Percentiles rank a stretch among this genome's conserved stretches.
These are phyloP conservation scores for Puccinia polysora DNA, from an alignment of 1,284 basidiomycete species.

Conservation along the genomic window DNA sequence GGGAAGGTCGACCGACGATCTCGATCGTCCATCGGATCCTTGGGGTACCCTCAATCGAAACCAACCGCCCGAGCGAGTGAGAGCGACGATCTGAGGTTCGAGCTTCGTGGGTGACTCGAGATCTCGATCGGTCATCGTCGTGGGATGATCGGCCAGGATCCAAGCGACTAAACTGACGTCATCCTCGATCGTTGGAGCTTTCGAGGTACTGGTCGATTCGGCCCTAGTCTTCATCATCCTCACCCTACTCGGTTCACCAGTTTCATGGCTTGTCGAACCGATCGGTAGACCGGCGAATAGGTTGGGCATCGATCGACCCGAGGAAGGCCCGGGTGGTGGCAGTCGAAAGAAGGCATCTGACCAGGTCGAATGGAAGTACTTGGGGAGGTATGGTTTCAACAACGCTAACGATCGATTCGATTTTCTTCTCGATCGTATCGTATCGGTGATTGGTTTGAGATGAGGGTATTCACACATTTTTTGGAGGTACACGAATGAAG, in stretches of 20 bases:
- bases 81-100: slow-evolving; percentile 38
- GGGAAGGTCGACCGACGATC: background rate
- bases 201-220: background rate
- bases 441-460: background rate
- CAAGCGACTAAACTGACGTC: slow-evolving; percentile 48
- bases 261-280: slow-evolving; percentile 12
- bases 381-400: slow-evolving; percentile 62
- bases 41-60: slow-evolving; percentile 22
- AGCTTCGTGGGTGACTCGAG: background rate
- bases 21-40: background rate
- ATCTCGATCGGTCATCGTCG: background rate
- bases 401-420: slow-evolving; percentile 46
- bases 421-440: slow-evolving; percentile 24
- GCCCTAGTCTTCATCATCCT: background rate
- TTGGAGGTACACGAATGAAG: background rate
- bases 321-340: slow-evolving; percentile 58
- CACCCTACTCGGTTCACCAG: background rate
- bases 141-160: slow-evolving; percentile 38
- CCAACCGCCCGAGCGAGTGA: slow-evolving; percentile 42
- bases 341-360: slow-evolving; percentile 89
- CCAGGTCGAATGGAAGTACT: slow-evolving; percentile 88
- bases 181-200: slow-evolving; percentile 46
- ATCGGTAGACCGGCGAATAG: slow-evolving; percentile 48
- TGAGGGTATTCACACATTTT: background rate
- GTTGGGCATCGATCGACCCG: slow-evolving; percentile 49